These are phyloP conservation scores for Aspergillus nomiae DNA, from an alignment of 2,329 filamentous ascomycete genomes.

Conservation along the genomic window DNA sequence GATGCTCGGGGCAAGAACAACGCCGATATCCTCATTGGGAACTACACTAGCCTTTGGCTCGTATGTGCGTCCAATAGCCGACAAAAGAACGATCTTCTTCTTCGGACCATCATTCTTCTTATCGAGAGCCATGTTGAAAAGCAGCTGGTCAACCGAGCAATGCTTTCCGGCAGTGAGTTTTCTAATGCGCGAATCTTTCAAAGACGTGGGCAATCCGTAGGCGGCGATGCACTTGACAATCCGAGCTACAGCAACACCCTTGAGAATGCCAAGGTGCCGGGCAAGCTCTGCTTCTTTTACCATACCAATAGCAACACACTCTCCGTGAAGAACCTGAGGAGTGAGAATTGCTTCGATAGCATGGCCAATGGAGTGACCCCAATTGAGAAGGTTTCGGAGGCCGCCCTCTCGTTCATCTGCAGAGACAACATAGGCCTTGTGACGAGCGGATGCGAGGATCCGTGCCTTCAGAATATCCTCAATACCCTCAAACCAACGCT, in stretches of 20 bases:
- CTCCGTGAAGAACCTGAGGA: constrained; percentile 91
- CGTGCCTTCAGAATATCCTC: constrained; percentile 71
- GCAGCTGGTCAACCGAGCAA: constrained; percentile 81
- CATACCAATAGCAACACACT: constrained; percentile 97
- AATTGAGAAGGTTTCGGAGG: constrained; percentile 91
- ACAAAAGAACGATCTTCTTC: constrained; percentile 94
- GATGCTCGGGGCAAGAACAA: constrained; percentile 79
- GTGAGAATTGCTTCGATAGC: constrained; percentile 94
- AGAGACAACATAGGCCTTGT: constrained; percentile 94
- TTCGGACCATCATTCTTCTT: constrained; percentile 97
- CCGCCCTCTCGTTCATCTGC: constrained; percentile 93
- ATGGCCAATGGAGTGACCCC: constrained; percentile 97
- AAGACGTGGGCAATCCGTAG: constrained; percentile 83
- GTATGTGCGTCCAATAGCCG: constrained; percentile 82
- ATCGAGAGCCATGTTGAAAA: constrained; percentile 95
- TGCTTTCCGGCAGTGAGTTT: constrained; percentile 82
- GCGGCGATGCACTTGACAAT: constrained; percentile 92
- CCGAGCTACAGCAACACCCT: constrained; percentile 83
- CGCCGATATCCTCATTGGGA: constrained; percentile 78
- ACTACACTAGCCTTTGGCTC: constrained; percentile 88
- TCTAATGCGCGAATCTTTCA: constrained; percentile 79
- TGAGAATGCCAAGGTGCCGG: constrained; percentile 81
- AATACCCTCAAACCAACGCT: constrained; percentile 69
- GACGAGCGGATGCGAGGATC: constrained; percentile 84
- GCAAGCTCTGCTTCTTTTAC: constrained; percentile 95